Percentiles rank a stretch among this genome's conserved stretches.
Evolutionary conservation across 2,329 filamentous ascomycete genomes (phyloP).

Genomic region (Aspergillus novoparasiticus): DNA sequence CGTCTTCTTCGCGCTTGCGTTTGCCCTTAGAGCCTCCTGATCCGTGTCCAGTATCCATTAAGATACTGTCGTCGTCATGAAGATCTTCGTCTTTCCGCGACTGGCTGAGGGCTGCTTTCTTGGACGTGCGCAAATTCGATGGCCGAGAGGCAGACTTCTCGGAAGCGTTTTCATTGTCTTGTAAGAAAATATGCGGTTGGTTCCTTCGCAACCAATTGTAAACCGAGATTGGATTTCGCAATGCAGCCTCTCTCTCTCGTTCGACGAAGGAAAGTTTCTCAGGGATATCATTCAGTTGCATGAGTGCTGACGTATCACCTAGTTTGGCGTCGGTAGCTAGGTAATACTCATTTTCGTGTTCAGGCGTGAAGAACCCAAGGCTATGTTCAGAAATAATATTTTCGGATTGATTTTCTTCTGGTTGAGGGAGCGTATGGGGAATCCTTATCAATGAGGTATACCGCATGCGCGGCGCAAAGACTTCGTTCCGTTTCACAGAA

Average conservation of each 20-base stretch:
- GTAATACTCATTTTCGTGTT: constrained; percentile 47
- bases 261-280: constrained; percentile 51
- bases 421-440: constrained; percentile 29
- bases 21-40: constrained; percentile 42
- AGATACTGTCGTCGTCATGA: constrained; percentile 47
- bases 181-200: constrained; percentile 80
- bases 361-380: constrained; percentile 48
- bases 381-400: constrained; percentile 32
- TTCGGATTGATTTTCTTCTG: constrained; percentile 18
- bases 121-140: constrained; percentile 45
- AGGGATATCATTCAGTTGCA: constrained; percentile 51
- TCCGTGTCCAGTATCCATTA: constrained; percentile 39
- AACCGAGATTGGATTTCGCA: constrained; percentile 84
- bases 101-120: constrained; percentile 41
- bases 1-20: constrained; percentile 52
- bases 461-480: constrained; percentile 40
- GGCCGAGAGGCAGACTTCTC: constrained; percentile 46
- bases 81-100: constrained; percentile 44
- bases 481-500: constrained; percentile 39
- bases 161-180: constrained; percentile 64
- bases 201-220: constrained; percentile 93
- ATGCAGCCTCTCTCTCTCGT: constrained; percentile 56
- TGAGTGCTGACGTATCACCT: constrained; percentile 49
- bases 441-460: constrained; percentile 37
- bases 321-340: constrained; percentile 45